A percentile compares a stretch with the other conserved stretches of the same genome.
phyloP scores from a whole-genome alignment of 257 asterid genomes.

The Gentiana straminea region DNA sequence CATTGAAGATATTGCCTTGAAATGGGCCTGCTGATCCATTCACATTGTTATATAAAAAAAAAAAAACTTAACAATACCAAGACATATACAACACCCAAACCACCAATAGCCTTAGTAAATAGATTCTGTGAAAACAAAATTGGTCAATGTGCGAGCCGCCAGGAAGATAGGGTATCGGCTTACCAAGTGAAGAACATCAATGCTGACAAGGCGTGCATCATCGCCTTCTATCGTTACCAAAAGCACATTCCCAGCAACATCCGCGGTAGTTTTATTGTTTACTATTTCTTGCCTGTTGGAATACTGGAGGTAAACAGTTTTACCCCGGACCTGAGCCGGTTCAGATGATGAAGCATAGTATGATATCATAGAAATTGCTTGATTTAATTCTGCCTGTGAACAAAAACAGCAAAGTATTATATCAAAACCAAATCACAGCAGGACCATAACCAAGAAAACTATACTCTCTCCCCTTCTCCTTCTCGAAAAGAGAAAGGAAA shows the following conservation, averaged over 20 bases:
- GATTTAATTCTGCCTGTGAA: constrained; percentile 72
- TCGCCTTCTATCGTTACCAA: constrained; percentile 94
- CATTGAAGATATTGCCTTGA: constrained; percentile 95
- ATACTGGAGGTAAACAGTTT: constrained; percentile 96
- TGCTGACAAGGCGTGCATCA: constrained; percentile 98
- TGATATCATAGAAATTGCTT: constrained; percentile 98
- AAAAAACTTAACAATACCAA: constrained; percentile 45
- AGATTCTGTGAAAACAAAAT: not conserved
- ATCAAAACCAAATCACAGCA: not conserved
- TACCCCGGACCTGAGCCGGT: constrained; percentile 99
- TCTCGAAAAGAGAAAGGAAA: no score
- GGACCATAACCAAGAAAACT: constrained; percentile 2
- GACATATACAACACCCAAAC: constrained; percentile 47
- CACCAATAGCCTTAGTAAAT: constrained; percentile 28
- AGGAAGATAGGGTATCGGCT: constrained; percentile 14
- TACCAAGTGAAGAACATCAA: constrained; percentile 98
- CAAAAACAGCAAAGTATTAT: constrained; percentile 5
- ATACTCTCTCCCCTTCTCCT: not conserved
- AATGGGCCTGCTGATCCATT: constrained; percentile 99
- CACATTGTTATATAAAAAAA: constrained; percentile 54
- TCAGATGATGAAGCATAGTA: constrained; percentile 96
- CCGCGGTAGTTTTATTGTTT: constrained; percentile 98
- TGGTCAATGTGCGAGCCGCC: no score
- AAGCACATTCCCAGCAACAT: constrained; percentile 97
- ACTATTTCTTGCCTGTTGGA: constrained; percentile 99